These are phyloP conservation scores for Parmelia sp. DNA, from an alignment of 495 filamentous ascomycete species.

Conservation along the genomic window DNA sequence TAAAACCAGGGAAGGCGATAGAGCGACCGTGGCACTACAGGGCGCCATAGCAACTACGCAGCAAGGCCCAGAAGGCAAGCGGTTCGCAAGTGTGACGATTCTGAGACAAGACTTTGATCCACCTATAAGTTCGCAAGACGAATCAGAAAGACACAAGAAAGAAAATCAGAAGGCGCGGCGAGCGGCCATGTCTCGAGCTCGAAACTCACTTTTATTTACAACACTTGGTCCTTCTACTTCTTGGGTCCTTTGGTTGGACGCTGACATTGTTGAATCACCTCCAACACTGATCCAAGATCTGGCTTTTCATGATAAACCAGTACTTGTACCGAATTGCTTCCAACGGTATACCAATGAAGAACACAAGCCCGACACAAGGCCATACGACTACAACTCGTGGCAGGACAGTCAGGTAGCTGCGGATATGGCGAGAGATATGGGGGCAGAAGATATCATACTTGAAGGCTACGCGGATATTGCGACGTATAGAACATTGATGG, in stretches of 20 bases:
- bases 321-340: conserved; percentile 93
- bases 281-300: conserved; percentile 85
- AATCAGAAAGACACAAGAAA: conserved; percentile 84
- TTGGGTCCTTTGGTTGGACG: conserved; percentile 95
- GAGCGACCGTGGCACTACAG: conserved; percentile 73
- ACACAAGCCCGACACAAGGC: conserved; percentile 62
- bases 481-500: conserved; percentile 88
- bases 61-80: conserved; percentile 64
- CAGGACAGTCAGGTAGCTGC: conserved; percentile 74
- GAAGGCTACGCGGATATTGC: conserved; percentile 91
- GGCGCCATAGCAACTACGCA: conserved; percentile 79
- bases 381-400: conserved; percentile 98
- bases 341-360: conserved; percentile 79
- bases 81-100: conserved; percentile 89
- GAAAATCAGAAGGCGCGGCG: conserved; percentile 78
- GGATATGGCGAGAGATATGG: conserved; percentile 71
- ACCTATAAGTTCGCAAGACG: conserved; percentile 70
- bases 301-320: conserved; percentile 72
- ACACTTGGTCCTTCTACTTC: conserved; percentile 87
- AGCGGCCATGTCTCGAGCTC: conserved; percentile 84
- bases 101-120: conserved; percentile 92
- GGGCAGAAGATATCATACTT: conserved; percentile 79
- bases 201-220: conserved; percentile 94
- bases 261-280: conserved; percentile 87
- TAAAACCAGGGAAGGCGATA: conserved; percentile 80